phyloP scores from a whole-genome alignment of 257 asterid species.

The Solanum sejunctum region DNA sequence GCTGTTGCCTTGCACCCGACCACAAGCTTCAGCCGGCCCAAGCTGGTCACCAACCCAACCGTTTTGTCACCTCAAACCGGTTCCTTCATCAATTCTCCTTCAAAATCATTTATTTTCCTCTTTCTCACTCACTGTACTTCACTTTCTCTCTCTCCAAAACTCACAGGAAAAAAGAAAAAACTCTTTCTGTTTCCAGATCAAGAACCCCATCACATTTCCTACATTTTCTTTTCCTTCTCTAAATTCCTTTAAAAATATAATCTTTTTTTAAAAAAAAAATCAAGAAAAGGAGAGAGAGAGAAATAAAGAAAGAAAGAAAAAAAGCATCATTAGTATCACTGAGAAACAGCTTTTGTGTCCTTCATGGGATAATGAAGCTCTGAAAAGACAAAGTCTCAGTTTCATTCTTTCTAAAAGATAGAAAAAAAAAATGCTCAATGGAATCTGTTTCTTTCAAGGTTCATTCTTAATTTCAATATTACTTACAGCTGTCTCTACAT shows the following conservation, averaged over 20 bases:
- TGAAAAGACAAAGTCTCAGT: slow-evolving; percentile 28
- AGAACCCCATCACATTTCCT: background rate
- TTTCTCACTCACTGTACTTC: background rate
- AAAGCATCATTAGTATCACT: background rate
- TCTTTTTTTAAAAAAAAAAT: background rate
- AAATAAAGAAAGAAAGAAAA: background rate
- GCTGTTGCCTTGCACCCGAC: background rate
- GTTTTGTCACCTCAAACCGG: background rate
- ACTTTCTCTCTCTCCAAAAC: background rate
- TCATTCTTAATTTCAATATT: slow-evolving; percentile 3
- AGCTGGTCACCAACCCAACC: background rate
- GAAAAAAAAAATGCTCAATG: slow-evolving; percentile 2
- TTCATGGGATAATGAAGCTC: slow-evolving; percentile 7
- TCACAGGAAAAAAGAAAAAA: background rate
- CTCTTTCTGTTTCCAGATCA: slow-evolving; percentile 4
- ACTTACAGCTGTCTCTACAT: slow-evolving; percentile 16
- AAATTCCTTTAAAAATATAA: background rate
- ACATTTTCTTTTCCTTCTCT: background rate
- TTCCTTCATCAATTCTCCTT: background rate
- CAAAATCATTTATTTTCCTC: background rate
- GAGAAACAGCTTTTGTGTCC: slow-evolving; percentile 1
- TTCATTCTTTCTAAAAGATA: slow-evolving; percentile 3
- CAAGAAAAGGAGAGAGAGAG: background rate
- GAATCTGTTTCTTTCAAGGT: slow-evolving; percentile 22
- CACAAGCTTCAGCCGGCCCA: background rate